These are phyloP conservation scores for Trichophyton rubrum DNA, from an alignment of 2,329 filamentous ascomycete species.

Conservation along the genomic window DNA sequence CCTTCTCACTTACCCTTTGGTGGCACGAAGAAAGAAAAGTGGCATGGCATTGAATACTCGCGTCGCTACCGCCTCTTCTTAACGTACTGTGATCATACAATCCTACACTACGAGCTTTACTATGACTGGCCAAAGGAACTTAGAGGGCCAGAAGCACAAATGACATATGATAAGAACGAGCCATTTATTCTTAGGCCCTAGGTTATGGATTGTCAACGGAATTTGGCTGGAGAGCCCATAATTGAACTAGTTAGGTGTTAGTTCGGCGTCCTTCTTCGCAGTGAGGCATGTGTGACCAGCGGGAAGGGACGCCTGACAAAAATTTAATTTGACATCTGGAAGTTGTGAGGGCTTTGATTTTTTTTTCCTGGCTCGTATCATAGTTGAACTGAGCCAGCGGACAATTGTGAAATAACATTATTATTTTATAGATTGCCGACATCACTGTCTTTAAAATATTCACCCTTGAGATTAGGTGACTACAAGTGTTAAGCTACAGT, in stretches of 20 bases:
- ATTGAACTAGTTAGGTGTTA: neutral
- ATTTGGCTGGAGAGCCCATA: neutral
- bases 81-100: slow-evolving; percentile 43
- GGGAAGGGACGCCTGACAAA: neutral
- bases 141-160: slow-evolving; percentile 3
- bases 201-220: neutral
- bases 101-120: slow-evolving; percentile 49
- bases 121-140: slow-evolving; percentile 25
- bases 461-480: too few species aligned
- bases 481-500: too few species aligned
- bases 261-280: neutral
- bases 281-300: neutral
- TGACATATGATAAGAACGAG: slow-evolving; percentile 1
- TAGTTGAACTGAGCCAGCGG: neutral
- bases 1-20: neutral
- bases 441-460: neutral
- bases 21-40: slow-evolving; percentile 16
- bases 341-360: neutral
- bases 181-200: slow-evolving; percentile 9
- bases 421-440: neutral
- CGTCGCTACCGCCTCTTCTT: slow-evolving; percentile 43
- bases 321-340: neutral
- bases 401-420: neutral
- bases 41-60: slow-evolving; percentile 30
- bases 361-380: neutral